Evolutionary conservation across 2,329 filamentous ascomycete genomes (phyloP).

Genomic region (Colletotrichum eremochloae): DNA sequence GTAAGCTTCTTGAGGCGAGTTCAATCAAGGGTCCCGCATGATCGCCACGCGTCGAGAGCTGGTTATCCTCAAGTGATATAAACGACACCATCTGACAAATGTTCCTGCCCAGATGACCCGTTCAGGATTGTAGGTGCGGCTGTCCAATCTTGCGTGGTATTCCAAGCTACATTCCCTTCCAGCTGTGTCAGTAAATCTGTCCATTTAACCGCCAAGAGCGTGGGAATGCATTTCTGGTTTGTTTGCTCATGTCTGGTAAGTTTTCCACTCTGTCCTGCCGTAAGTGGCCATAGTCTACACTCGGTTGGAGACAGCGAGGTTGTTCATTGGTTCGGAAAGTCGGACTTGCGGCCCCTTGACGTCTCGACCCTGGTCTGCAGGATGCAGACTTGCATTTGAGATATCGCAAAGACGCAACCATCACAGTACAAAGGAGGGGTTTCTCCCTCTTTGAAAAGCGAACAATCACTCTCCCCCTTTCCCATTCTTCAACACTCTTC

Average conservation of each 20-base stretch:
- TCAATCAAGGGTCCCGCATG: too few relatives aligned
- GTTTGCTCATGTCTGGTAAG: too few relatives aligned
- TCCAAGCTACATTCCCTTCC: neutral
- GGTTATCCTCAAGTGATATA: neutral
- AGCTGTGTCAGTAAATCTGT: too few relatives aligned
- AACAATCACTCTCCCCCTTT: neutral
- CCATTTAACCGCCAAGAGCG: neutral
- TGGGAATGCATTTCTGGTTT: neutral
- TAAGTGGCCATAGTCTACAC: neutral
- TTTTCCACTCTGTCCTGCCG: neutral
- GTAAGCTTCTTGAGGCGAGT: too few relatives aligned
- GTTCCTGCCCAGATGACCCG: neutral
- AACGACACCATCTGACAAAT: neutral
- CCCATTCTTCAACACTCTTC: neutral
- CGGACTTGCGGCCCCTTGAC: neutral
- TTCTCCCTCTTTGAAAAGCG: neutral
- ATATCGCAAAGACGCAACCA: neutral
- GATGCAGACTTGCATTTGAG: neutral
- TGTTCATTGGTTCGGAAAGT: neutral
- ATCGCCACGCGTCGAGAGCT: neutral
- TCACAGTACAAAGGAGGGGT: constrained; percentile 2
- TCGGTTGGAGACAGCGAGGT: neutral
- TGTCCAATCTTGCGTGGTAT: neutral
- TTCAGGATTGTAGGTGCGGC: too few relatives aligned
- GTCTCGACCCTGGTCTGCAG: neutral